Conservation (phyloP, 2,329 filamentous ascomycete genomes). For the Cytospora chrysosperma region DNA sequence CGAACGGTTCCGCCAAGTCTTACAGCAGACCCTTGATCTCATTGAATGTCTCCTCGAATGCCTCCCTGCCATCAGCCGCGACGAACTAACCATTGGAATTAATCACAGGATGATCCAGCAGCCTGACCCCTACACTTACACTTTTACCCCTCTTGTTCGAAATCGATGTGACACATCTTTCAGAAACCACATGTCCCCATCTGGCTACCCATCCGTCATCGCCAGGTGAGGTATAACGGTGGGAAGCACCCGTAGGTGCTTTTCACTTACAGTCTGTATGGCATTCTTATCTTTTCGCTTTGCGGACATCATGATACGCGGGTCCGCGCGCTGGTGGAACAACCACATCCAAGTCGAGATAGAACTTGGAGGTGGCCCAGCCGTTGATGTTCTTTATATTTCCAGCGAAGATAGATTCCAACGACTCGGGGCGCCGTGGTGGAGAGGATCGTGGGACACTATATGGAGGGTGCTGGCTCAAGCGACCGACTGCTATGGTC, state of each 20-base stretch:
- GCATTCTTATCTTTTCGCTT: conserved; percentile 44
- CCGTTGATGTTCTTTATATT: background rate
- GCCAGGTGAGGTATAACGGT: background rate
- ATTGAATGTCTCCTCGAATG: conserved; percentile 37
- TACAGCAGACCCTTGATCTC: conserved; percentile 34
- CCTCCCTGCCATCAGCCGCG: conserved; percentile 32
- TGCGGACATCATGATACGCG: conserved; percentile 41
- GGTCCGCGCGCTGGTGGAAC: conserved; percentile 38
- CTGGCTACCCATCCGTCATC: background rate
- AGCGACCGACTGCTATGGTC: background rate
- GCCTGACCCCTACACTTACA: conserved; percentile 11
- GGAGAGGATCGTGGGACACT: conserved; percentile 28
- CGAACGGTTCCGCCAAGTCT: conserved; percentile 32
- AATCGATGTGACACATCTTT: background rate
- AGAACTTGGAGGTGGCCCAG: conserved; percentile 35
- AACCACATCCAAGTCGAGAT: conserved; percentile 33
- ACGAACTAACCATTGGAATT: conserved; percentile 39
- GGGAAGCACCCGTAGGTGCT: background rate
- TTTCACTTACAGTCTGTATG: conserved; percentile 30
- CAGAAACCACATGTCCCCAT: background rate
- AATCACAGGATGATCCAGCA: conserved; percentile 37
- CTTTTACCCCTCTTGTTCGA: background rate
- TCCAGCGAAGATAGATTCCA: conserved; percentile 33
- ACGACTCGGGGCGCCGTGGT: conserved; percentile 33
- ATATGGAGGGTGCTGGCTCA: no score